phyloP scores from a whole-genome alignment of 805 yeast genomes.

The Suhomyces vadensis region DNA sequence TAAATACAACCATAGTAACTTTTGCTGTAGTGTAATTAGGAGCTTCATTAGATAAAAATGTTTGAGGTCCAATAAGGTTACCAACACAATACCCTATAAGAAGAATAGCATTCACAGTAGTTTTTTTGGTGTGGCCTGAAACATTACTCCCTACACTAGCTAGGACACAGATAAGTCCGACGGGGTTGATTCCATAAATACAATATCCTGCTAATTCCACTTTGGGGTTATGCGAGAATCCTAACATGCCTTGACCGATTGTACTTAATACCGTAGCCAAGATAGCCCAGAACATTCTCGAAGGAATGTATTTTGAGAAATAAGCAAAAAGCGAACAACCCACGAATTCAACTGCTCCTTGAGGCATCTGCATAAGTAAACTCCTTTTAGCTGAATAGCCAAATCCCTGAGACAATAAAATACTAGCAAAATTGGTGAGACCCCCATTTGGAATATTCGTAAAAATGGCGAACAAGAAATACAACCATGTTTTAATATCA shows the following conservation, averaged over 20 bases:
- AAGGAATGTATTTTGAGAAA: conserved; percentile 16
- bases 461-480: conserved; percentile 26
- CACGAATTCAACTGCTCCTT: conserved; percentile 48
- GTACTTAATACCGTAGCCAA: conserved; percentile 24
- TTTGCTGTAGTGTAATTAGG: conserved; percentile 46
- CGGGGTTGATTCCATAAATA: conserved; percentile 33
- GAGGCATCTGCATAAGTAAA: conserved; percentile 46
- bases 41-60: conserved; percentile 45
- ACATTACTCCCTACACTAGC: conserved; percentile 47
- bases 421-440: conserved; percentile 36
- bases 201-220: conserved; percentile 29
- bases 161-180: conserved; percentile 30
- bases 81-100: conserved; percentile 56
- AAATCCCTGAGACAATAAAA: conserved; percentile 28
- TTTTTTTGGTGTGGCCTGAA: conserved; percentile 60
- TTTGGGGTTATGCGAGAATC: conserved; percentile 37
- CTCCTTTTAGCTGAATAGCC: conserved; percentile 32
- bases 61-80: conserved; percentile 56
- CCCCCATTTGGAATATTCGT: conserved; percentile 40
- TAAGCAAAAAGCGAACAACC: conserved; percentile 37
- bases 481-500: conserved; percentile 38
- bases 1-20: conserved; percentile 40
- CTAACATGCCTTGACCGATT: conserved; percentile 40
- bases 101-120: conserved; percentile 44
- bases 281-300: conserved; percentile 29